Evolutionary conservation across 1,284 basidiomycete genomes (phyloP).

Genomic region (Volvariella volvacea): DNA sequence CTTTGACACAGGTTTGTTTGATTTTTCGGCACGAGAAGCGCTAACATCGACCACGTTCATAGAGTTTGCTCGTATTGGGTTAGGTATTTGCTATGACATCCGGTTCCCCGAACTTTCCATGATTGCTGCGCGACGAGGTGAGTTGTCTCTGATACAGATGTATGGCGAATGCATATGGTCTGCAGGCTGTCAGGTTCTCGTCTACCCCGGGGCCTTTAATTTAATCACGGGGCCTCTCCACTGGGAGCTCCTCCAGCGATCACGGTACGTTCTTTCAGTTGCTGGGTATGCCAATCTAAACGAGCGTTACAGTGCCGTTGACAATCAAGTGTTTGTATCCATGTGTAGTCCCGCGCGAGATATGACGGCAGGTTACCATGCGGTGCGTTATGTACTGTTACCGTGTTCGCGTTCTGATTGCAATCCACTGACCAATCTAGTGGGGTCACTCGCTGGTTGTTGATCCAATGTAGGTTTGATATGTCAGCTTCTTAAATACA

Average conservation of each 20-base stretch:
- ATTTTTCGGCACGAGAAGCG: neutral
- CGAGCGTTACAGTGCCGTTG: conserved; percentile 63
- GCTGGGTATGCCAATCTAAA: neutral
- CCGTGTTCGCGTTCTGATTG: neutral
- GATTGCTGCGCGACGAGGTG: conserved; percentile 84
- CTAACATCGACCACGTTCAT: neutral
- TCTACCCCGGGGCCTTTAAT: conserved; percentile 92
- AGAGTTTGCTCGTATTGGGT: conserved; percentile 87
- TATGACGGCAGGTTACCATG: conserved; percentile 75
- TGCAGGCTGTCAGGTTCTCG: conserved; percentile 79
- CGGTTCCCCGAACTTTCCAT: conserved; percentile 95
- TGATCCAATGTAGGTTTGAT: conserved; percentile 71
- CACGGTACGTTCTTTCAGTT: conserved; percentile 47
- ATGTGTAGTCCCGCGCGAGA: conserved; percentile 97
- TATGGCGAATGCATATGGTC: conserved; percentile 5
- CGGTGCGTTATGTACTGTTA: conserved; percentile 44
- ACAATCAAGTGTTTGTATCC: conserved; percentile 93
- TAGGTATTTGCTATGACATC: conserved; percentile 90
- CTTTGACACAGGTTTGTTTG: conserved; percentile 76
- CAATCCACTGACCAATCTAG: conserved; percentile 27
- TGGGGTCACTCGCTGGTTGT: conserved; percentile 90
- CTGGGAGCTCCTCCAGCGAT: conserved; percentile 90
- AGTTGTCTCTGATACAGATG: conserved; percentile 7
- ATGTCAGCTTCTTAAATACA: neutral
- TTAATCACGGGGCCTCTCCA: conserved; percentile 92